These are phyloP conservation scores for Claviceps africana DNA, from an alignment of 2,329 filamentous ascomycete genomes.

Conservation along the genomic window DNA sequence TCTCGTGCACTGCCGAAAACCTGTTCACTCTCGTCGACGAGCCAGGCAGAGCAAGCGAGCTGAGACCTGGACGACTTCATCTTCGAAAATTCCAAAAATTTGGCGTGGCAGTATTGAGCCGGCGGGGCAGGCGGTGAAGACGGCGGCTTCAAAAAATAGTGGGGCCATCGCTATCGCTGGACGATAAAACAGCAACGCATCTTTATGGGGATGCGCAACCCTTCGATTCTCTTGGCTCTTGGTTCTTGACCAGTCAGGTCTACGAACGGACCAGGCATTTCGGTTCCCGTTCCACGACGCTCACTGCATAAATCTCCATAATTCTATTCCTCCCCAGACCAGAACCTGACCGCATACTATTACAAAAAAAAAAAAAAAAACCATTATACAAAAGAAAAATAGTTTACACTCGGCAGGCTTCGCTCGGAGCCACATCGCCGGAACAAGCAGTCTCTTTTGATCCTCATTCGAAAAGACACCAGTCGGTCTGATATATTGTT, in stretches of 20 bases:
- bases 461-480: neutral
- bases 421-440: neutral
- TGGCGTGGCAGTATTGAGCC: slow-evolving; percentile 20
- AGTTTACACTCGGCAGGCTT: neutral
- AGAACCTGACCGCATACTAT: no score
- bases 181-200: no score
- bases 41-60: neutral
- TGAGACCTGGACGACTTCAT: neutral
- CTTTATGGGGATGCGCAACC: no score
- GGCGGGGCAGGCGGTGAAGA: slow-evolving; percentile 25
- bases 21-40: neutral
- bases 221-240: no score
- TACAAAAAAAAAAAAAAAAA: neutral
- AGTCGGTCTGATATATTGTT: neutral
- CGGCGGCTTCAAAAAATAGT: neutral
- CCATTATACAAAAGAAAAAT: neutral
- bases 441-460: neutral
- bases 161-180: neutral
- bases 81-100: slow-evolving; percentile 24
- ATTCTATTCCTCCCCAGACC: no score
- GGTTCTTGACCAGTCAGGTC: no score
- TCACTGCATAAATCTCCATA: no score
- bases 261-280: no score
- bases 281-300: no score
- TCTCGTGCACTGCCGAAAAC: slow-evolving; percentile 1